These are phyloP conservation scores for Atkinsonella texensis DNA, from an alignment of 2,329 filamentous ascomycete genomes.

Conservation along the genomic window DNA sequence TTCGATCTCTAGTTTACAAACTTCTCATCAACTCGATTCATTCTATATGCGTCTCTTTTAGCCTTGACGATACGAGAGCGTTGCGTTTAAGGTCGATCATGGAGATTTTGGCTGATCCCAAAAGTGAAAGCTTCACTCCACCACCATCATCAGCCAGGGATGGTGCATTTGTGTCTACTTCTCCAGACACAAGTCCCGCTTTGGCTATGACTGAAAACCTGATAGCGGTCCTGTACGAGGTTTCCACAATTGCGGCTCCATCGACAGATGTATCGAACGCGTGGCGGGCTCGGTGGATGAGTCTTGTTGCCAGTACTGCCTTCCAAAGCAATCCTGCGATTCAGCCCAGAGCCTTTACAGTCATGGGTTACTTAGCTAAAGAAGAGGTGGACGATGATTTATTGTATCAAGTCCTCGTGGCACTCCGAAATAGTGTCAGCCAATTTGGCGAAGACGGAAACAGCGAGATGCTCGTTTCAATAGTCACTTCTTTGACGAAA, in stretches of 20 bases:
- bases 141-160: constrained; percentile 35
- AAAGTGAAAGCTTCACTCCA: constrained; percentile 44
- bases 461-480: constrained; percentile 56
- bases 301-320: constrained; percentile 57
- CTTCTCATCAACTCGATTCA: constrained; percentile 56
- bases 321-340: constrained; percentile 64
- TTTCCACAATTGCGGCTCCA: constrained; percentile 50
- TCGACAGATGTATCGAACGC: constrained; percentile 53
- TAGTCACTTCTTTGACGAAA: constrained; percentile 54
- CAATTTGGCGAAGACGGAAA: constrained; percentile 53
- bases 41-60: constrained; percentile 54
- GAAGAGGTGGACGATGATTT: constrained; percentile 62
- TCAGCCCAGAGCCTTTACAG: constrained; percentile 55
- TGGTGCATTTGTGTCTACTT: constrained; percentile 40
- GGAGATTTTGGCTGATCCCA: constrained; percentile 46
- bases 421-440: constrained; percentile 51
- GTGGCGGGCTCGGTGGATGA: constrained; percentile 65
- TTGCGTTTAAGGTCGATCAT: constrained; percentile 44
- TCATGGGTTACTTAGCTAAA: constrained; percentile 60
- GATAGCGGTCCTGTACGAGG: constrained; percentile 49
- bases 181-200: constrained; percentile 39
- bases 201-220: constrained; percentile 48
- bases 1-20: constrained; percentile 48
- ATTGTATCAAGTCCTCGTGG: constrained; percentile 58
- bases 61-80: constrained; percentile 45